phyloP scores from a whole-genome alignment of 2,329 filamentous ascomycete species.

The Trichoderma simmonsii region DNA sequence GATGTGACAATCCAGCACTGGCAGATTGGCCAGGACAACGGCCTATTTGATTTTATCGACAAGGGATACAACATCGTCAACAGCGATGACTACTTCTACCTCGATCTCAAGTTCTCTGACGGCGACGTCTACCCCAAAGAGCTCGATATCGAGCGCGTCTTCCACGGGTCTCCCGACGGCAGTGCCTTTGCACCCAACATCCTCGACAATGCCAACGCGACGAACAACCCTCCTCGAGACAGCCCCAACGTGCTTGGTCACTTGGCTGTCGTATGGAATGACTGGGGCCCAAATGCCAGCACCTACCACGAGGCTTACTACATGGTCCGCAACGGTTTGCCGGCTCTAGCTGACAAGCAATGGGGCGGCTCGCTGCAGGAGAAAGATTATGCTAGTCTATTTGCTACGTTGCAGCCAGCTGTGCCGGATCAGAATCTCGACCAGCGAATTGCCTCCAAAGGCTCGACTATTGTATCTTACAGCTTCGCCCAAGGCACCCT shows the following conservation, averaged over 20 bases:
- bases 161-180: constrained; percentile 20
- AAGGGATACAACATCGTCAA: constrained; percentile 25
- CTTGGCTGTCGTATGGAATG: constrained; percentile 26
- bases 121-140: constrained; percentile 25
- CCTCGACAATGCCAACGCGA: constrained; percentile 23
- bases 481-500: constrained; percentile 22
- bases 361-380: constrained; percentile 24
- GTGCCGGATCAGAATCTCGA: constrained; percentile 27
- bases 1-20: constrained; percentile 24
- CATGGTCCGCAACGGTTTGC: constrained; percentile 23
- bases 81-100: constrained; percentile 24
- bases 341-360: constrained; percentile 27
- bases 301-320: constrained; percentile 26
- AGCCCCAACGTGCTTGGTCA: constrained; percentile 23
- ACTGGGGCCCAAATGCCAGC: constrained; percentile 25
- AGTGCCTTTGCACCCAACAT: constrained; percentile 24
- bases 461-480: constrained; percentile 23
- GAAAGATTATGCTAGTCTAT: constrained; percentile 19
- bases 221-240: constrained; percentile 23
- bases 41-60: constrained; percentile 21
- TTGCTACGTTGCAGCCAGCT: constrained; percentile 22
- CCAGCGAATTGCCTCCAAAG: constrained; percentile 20
- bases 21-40: constrained; percentile 25
- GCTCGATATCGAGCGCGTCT: constrained; percentile 23
- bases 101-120: constrained; percentile 24